Percentiles rank a stretch among this genome's conserved stretches.
Evolutionary conservation across 768 basidiomycete species (phyloP).

Genomic region (Leucosporidium creatinivorum): DNA sequence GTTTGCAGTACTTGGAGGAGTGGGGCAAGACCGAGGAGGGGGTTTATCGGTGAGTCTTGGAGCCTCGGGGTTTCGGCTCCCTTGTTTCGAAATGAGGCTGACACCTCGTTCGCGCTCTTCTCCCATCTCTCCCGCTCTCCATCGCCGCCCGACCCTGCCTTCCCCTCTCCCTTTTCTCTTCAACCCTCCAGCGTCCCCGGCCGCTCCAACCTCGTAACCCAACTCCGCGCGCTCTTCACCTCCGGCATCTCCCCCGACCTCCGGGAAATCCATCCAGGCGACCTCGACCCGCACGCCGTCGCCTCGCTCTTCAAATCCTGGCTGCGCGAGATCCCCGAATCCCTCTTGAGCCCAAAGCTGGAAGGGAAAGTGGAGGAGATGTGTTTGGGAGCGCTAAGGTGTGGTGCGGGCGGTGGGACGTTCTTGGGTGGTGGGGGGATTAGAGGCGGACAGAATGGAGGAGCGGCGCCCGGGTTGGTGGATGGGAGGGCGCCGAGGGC

Average conservation of each 20-base stretch:
- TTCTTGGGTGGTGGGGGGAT: too few relatives aligned
- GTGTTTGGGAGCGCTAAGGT: too few relatives aligned
- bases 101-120: too few relatives aligned
- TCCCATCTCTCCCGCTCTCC: too few relatives aligned
- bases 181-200: constrained; percentile 13
- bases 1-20: constrained; percentile 19
- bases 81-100: too few relatives aligned
- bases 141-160: too few relatives aligned
- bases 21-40: constrained; percentile 23
- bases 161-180: too few relatives aligned
- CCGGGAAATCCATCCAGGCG: constrained; percentile 20
- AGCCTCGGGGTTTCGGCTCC: too few relatives aligned
- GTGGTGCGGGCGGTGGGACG: too few relatives aligned
- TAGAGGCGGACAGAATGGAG: background rate
- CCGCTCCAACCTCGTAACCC: background rate
- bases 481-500: constrained; percentile 3
- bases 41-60: constrained; percentile 12
- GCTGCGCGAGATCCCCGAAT: constrained; percentile 23
- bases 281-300: constrained; percentile 27
- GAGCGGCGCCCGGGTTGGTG: background rate
- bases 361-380: constrained; percentile 3
- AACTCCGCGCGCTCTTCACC: constrained; percentile 17
- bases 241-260: constrained; percentile 24
- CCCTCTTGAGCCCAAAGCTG: constrained; percentile 13
- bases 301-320: constrained; percentile 27